Conservation (phyloP, 768 basidiomycete species). For the Phylloporus arenicola region DNA sequence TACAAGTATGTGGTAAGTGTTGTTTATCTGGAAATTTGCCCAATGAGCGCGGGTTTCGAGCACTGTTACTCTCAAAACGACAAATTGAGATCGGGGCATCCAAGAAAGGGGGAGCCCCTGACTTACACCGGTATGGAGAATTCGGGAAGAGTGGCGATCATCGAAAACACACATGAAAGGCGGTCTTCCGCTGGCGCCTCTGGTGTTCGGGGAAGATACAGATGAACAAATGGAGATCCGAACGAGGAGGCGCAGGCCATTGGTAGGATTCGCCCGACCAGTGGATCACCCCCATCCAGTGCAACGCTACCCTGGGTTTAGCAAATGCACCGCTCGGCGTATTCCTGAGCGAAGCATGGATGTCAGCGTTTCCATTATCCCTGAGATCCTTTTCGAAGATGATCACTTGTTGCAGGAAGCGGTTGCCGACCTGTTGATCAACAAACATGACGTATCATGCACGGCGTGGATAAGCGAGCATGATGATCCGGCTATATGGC, state of each 20-base stretch:
- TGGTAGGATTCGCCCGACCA: constrained; percentile 3
- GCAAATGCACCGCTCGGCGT: neutral
- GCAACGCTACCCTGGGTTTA: neutral
- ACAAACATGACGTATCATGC: constrained; percentile 9
- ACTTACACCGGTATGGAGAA: neutral
- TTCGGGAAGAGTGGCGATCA: neutral
- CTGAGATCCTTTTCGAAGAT: constrained; percentile 1
- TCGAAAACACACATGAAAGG: neutral
- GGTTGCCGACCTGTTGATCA: neutral
- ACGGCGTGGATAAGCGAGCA: neutral
- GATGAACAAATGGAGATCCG: constrained; percentile 1
- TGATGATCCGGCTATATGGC: constrained; percentile 5
- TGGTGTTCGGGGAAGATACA: neutral
- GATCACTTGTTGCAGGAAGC: neutral
- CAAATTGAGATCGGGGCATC: neutral
- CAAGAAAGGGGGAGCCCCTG: neutral
- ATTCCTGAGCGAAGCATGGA: constrained; percentile 1
- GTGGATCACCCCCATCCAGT: constrained; percentile 13
- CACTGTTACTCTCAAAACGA: neutral
- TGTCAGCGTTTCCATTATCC: neutral
- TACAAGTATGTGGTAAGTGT: constrained; percentile 3
- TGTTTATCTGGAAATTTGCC: neutral
- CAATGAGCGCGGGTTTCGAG: neutral
- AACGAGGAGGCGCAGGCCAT: constrained; percentile 1
- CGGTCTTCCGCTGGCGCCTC: neutral